Conservation (phyloP, 1,284 basidiomycete species). For the Cryptococcus amylolentus region DNA sequence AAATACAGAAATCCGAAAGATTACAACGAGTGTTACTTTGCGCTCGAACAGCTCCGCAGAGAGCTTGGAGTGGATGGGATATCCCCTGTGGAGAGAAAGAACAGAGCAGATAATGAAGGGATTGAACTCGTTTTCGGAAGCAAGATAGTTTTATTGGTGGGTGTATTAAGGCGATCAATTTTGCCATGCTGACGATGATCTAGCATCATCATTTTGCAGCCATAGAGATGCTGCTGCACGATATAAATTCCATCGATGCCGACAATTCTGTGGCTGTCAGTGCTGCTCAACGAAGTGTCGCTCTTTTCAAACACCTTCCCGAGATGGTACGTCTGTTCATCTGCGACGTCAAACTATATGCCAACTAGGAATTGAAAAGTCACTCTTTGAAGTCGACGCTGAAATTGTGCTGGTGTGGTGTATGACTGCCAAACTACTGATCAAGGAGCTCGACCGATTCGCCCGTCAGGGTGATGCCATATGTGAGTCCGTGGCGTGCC, state of each 20-base stretch:
- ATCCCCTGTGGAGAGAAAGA: constrained; percentile 29
- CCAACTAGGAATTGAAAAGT: constrained; percentile 15
- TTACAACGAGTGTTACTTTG: constrained; percentile 32
- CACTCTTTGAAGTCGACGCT: constrained; percentile 38
- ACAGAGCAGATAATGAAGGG: constrained; percentile 33
- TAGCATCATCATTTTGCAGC: constrained; percentile 42
- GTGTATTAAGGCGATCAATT: constrained; percentile 5
- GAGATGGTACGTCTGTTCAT: constrained; percentile 25
- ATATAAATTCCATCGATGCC: constrained; percentile 39
- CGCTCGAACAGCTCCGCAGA: constrained; percentile 25
- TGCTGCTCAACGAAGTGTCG: constrained; percentile 32
- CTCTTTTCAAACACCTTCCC: constrained; percentile 30
- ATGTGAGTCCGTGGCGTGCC: constrained; percentile 8
- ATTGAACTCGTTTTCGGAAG: constrained; percentile 24
- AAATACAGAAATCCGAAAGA: constrained; percentile 37
- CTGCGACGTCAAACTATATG: not conserved
- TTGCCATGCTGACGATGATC: constrained; percentile 2
- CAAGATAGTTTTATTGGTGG: constrained; percentile 32
- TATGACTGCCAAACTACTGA: constrained; percentile 36
- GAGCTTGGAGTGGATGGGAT: constrained; percentile 38
- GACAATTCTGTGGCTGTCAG: constrained; percentile 38
- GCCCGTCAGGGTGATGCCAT: constrained; percentile 21
- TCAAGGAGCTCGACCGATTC: constrained; percentile 41
- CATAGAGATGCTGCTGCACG: constrained; percentile 37
- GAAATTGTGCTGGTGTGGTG: constrained; percentile 42